Base-by-base conservation (phyloP, 225 moss, liverwort and hornwort genomes). In the Rhytidiadelphus loreus region DNA sequence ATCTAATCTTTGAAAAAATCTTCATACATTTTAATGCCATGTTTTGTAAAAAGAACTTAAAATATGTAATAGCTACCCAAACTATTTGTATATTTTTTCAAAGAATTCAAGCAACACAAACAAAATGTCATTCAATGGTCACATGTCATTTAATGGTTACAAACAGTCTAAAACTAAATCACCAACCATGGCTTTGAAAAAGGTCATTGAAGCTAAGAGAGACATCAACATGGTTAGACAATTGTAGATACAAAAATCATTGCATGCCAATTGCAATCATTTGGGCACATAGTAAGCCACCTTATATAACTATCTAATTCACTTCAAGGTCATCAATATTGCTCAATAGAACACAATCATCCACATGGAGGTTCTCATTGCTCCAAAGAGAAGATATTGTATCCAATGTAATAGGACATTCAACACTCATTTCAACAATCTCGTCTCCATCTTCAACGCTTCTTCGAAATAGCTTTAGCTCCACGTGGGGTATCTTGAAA, bases 351-450 rank as follows among this genome's bases (percentile, higher is more conserved):
- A 11, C 16, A 79, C 10, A 26, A 16, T 57, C 58, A n/a, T 79
- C 58, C 0, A 3, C n/a, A 77, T 11, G 4, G 4, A 17, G 28
- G 6, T 57, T 57, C 2, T 16, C 13, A 39, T 26, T 28, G 16
- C 26, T 56, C 37, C 6, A 26, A 17, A n/a, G 18, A 5, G 16
- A 39, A 79, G 79, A 57, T 58, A 26, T 57, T 26, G 39, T 26
- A 3, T 7, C n/a, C 16, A 25, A 26, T 4, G 4, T 39, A 22
- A 17, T 0, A 3, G 9, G 6, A n/a, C n/a, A 33, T 26, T 57
- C 1, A 16, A 0, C 3, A 16, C 8, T 4, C 7, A 24, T 9
- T 11, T 79, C 26, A 22, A 0, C 6, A 46, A 50, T 32, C 4
- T 12, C 32, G 5, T 28, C 44, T 72, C 28, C 9, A 44, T 44